Evolutionary conservation across 306 rosid genomes (phyloP), one percentile per base, ranked within the genome.

Genomic region (Citrullus mucosospermus): DNA sequence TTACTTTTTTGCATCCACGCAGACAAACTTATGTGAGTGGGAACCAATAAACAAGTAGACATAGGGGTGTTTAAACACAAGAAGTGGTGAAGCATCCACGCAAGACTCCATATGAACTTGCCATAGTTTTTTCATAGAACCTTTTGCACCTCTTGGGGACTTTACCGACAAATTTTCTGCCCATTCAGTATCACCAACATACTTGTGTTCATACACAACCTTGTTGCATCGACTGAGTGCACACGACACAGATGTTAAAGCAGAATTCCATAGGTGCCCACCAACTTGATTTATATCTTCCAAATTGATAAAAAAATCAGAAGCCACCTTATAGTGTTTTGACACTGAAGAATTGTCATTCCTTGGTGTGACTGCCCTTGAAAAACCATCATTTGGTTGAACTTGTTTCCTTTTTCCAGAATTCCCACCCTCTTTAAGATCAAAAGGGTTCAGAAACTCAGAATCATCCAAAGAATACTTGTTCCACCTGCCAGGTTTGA

Each of bases 1-100:
- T 81, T 88, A 93, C 98, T 92, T 94, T 88, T 81, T 82, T 73
- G 91, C 96, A 85, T 92, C 84, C 78, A 94, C 79, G 77, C 98
- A 94, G 51, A 87, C 56, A 88, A 94, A 94, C 79, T 90, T 93
- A 78, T 83, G 87, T 0, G 98, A 90, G 90, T 90, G 98, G 75
- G 98, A 92, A 83, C 97, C 97, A 84, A 94, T 86, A 82, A 92
- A 90, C 80, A 94, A 85, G 83, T 82, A 90, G 78, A 86, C 66
- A 53, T 88, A 85, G 30, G 82, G 58, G 84, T 83, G 88, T 81
- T 83, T 87, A 65, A 82, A 83, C 77, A 92, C 91, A 79, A 94
- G 79, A 79, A 90, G 62, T n/a, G 98, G 95, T 30, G 98, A 94
- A 76, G 97, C 98, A 82, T 92, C 98, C 80, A 94, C 96, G 84